Conservation (phyloP, 2,329 filamentous ascomycete genomes). For the Cladophialophora exuberans region DNA sequence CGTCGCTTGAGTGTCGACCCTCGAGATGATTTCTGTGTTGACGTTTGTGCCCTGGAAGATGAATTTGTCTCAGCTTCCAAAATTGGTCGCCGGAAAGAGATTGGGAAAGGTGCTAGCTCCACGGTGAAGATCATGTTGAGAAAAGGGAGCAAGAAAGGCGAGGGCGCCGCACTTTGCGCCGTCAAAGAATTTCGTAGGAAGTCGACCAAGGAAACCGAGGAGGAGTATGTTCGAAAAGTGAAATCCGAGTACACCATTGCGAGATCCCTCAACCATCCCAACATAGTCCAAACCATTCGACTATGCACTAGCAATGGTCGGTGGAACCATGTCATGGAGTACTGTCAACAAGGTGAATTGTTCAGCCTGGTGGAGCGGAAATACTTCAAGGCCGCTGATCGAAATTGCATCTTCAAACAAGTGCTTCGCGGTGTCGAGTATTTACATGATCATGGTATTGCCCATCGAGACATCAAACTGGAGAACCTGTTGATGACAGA, state of each 20-base stretch:
- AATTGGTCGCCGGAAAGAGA: constrained; percentile 71
- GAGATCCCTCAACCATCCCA: constrained; percentile 82
- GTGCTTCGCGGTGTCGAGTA: constrained; percentile 80
- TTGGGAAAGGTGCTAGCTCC: constrained; percentile 82
- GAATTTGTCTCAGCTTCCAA: constrained; percentile 74
- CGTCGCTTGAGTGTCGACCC: constrained; percentile 75
- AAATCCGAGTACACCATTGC: constrained; percentile 89
- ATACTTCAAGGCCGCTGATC: constrained; percentile 69
- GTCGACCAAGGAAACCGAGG: constrained; percentile 67
- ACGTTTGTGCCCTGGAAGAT: constrained; percentile 67
- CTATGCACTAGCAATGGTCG: constrained; percentile 74
- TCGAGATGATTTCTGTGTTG: constrained; percentile 74
- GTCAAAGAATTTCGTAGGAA: constrained; percentile 86
- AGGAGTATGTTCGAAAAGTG: constrained; percentile 84
- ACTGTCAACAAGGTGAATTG: constrained; percentile 80
- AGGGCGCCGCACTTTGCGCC: constrained; percentile 63
- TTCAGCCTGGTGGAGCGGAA: constrained; percentile 73
- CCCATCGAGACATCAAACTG: constrained; percentile 87
- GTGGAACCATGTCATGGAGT: constrained; percentile 95
- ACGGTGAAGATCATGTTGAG: constrained; percentile 79
- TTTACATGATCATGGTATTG: constrained; percentile 80
- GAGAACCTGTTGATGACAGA: constrained; percentile 82
- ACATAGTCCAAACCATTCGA: constrained; percentile 79
- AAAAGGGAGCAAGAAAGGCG: constrained; percentile 62
- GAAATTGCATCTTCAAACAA: constrained; percentile 87